These are phyloP conservation scores for Gastrolobium bilobum DNA, from an alignment of 306 rosid species.

Conservation along the genomic window DNA sequence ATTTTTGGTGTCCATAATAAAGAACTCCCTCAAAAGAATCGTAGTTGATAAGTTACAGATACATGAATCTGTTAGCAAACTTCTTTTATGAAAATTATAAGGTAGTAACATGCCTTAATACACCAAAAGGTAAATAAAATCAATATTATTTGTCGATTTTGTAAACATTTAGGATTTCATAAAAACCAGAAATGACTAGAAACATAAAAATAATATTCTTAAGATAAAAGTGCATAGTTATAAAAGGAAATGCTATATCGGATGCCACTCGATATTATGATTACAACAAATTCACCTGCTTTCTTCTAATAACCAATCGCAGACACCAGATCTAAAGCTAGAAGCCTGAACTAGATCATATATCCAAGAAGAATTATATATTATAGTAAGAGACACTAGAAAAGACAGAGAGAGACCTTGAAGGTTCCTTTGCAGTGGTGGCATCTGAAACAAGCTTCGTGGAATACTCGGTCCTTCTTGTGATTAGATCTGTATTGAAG, in stretches of 20 bases:
- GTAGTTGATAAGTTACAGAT: slow-evolving; percentile 94
- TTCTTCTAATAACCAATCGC: slow-evolving; percentile 16
- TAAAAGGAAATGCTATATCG: neutral
- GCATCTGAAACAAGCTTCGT: slow-evolving; percentile 98
- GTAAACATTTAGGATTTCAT: neutral
- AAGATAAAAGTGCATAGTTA: slow-evolving; percentile 25
- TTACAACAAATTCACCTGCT: slow-evolving; percentile 15
- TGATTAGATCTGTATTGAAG: no score
- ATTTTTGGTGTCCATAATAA: slow-evolving; percentile 91
- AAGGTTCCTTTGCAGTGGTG: slow-evolving; percentile 99
- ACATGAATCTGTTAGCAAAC: slow-evolving; percentile 46
- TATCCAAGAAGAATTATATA: slow-evolving; percentile 10
- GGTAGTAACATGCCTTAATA: slow-evolving; percentile 9
- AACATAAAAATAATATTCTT: neutral
- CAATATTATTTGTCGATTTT: neutral
- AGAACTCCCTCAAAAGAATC: slow-evolving; percentile 98
- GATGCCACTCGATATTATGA: neutral
- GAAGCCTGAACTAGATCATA: slow-evolving; percentile 35
- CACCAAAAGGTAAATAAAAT: slow-evolving; percentile 5
- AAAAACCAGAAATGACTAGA: neutral
- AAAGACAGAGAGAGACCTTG: slow-evolving; percentile 64
- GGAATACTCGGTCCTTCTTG: slow-evolving; percentile 66
- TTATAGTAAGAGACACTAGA: neutral
- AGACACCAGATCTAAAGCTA: slow-evolving; percentile 47
- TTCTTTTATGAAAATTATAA: slow-evolving; percentile 1